phyloP scores from a whole-genome alignment of 169 alveolate genomes.

The Cystoisospora suis region DNA sequence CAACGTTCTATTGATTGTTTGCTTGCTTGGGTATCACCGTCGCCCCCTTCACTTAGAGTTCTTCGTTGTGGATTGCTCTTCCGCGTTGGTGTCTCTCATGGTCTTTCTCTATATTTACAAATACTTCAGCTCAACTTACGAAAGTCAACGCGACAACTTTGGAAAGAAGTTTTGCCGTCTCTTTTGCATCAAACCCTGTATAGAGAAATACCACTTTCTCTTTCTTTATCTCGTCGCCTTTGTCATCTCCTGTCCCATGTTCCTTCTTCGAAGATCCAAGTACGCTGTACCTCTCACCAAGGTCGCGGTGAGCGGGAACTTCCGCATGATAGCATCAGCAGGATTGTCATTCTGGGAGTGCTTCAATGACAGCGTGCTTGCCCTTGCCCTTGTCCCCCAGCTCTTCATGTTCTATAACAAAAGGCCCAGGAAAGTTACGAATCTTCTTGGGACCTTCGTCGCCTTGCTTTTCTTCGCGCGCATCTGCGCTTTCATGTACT shows the following conservation, averaged over 20 bases:
- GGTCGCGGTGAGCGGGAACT: conserved; percentile 4
- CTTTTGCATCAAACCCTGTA: neutral
- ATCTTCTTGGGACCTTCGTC: conserved; percentile 70
- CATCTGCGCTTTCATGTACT: conserved; percentile 65
- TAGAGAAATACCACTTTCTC: neutral
- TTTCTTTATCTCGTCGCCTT: conserved; percentile 51
- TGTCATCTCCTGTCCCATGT: conserved; percentile 43
- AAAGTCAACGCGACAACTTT: conserved; percentile 70
- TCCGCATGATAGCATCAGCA: conserved; percentile 37
- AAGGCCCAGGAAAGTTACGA: conserved; percentile 71
- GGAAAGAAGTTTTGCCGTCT: conserved; percentile 61
- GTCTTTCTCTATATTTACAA: conserved; percentile 58
- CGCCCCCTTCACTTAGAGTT: conserved; percentile 64
- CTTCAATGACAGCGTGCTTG: conserved; percentile 70
- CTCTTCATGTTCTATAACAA: conserved; percentile 73
- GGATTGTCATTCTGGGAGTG: conserved; percentile 73
- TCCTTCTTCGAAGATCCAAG: conserved; percentile 38
- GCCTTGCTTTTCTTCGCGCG: conserved; percentile 71
- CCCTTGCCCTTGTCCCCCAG: conserved; percentile 75
- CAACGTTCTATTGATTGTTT: conserved; percentile 67
- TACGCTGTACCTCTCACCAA: conserved; percentile 19
- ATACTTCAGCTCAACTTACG: conserved; percentile 64
- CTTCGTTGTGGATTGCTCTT: conserved; percentile 69
- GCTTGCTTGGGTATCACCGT: conserved; percentile 50
- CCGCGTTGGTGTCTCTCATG: conserved; percentile 65